Percentiles rank a stretch among this genome's conserved stretches.
Evolutionary conservation across 2,329 filamentous ascomycete genomes (phyloP).

Genomic region (Xylaria sp.): DNA sequence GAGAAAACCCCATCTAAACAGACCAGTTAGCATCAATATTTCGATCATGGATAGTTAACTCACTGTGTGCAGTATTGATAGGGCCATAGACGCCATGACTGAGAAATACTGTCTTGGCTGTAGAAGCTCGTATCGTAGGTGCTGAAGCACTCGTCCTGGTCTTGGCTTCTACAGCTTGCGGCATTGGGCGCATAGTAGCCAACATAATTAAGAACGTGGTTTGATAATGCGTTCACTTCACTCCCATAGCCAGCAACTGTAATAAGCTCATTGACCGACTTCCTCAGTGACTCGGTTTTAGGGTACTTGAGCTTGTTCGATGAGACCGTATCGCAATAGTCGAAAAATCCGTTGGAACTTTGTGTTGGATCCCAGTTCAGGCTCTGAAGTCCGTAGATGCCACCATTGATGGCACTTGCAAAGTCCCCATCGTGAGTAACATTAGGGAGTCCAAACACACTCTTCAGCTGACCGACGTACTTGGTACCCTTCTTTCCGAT

Average conservation of each 20-base stretch:
- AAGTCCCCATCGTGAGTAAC: slow-evolving; percentile 61
- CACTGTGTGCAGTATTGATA: slow-evolving; percentile 67
- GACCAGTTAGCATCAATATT: slow-evolving; percentile 16
- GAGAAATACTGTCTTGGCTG: slow-evolving; percentile 50
- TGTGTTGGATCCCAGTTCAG: slow-evolving; percentile 65
- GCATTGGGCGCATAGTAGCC: slow-evolving; percentile 54
- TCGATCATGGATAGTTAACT: slow-evolving; percentile 38
- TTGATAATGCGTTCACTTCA: slow-evolving; percentile 53
- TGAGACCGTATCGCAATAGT: slow-evolving; percentile 61
- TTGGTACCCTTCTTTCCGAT: slow-evolving; percentile 52
- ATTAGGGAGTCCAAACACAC: slow-evolving; percentile 58
- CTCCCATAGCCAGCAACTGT: slow-evolving; percentile 54
- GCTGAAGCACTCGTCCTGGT: slow-evolving; percentile 54
- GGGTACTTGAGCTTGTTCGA: slow-evolving; percentile 56
- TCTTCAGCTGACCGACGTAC: slow-evolving; percentile 57
- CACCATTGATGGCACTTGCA: slow-evolving; percentile 54
- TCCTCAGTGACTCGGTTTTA: slow-evolving; percentile 51
- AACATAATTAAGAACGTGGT: slow-evolving; percentile 63
- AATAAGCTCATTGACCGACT: slow-evolving; percentile 54
- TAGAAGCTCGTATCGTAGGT: slow-evolving; percentile 52
- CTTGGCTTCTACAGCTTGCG: slow-evolving; percentile 35
- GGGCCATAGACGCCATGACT: slow-evolving; percentile 59
- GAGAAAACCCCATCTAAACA: slow-evolving; percentile 77
- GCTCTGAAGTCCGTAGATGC: slow-evolving; percentile 58
- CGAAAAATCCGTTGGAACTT: slow-evolving; percentile 55